Evolutionary conservation across 768 basidiomycete species (phyloP).

Genomic region (Sporobolomyces pararoseus): DNA sequence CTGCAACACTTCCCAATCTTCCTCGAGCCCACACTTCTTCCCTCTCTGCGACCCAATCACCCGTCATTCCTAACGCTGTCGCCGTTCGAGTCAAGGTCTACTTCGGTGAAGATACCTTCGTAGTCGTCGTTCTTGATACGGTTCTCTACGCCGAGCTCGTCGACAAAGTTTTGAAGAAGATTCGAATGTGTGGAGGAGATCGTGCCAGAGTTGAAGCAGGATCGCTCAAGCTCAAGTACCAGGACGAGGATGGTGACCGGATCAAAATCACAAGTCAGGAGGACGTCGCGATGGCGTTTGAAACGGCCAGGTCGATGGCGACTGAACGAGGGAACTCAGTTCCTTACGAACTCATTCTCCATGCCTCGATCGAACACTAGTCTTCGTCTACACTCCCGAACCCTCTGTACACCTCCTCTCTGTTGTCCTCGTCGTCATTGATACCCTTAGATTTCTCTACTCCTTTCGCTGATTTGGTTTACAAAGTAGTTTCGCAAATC

Average conservation of each 20-base stretch:
- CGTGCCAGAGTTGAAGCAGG: slow-evolving; percentile 60
- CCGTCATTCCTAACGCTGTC: slow-evolving; percentile 9
- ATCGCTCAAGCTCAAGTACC: slow-evolving; percentile 60
- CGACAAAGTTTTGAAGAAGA: slow-evolving; percentile 87
- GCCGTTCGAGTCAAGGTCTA: slow-evolving; percentile 88
- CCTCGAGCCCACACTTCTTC: slow-evolving; percentile 3
- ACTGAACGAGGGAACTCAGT: not conserved
- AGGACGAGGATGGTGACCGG: slow-evolving; percentile 88
- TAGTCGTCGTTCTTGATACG: slow-evolving; percentile 76
- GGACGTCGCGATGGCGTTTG: slow-evolving; percentile 91
- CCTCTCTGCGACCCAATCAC: not conserved
- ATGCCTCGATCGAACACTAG: slow-evolving; percentile 21
- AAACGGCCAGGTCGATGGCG: slow-evolving; percentile 47
- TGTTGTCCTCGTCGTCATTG: not conserved
- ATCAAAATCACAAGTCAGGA: slow-evolving; percentile 83
- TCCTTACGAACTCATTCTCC: slow-evolving; percentile 23
- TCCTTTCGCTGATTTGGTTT: not conserved
- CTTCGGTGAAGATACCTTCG: slow-evolving; percentile 91
- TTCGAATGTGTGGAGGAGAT: slow-evolving; percentile 79
- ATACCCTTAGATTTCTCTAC: not conserved
- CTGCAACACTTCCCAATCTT: slow-evolving; percentile 19
- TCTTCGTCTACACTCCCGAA: not conserved
- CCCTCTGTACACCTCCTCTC: not conserved
- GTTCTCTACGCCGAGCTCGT: slow-evolving; percentile 80
- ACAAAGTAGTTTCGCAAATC: not conserved